phyloP scores from a whole-genome alignment of 768 basidiomycete genomes.

The Russula emetica region DNA sequence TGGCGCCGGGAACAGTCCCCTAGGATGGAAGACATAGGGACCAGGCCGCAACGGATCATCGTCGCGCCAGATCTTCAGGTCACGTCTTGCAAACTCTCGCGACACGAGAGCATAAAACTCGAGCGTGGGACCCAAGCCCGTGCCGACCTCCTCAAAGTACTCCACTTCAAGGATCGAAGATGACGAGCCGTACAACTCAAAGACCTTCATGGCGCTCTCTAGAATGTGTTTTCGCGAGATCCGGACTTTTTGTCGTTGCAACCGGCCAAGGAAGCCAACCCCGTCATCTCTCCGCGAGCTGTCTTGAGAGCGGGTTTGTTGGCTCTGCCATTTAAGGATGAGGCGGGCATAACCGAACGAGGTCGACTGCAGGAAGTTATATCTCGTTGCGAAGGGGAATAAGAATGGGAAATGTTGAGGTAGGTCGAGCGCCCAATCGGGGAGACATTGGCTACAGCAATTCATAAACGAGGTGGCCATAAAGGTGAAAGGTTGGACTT shows the following conservation, averaged over 20 bases:
- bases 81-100: slow-evolving; percentile 86
- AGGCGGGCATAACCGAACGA: slow-evolving; percentile 97
- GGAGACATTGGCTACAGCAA: slow-evolving; percentile 74
- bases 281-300: slow-evolving; percentile 82
- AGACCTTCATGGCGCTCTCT: slow-evolving; percentile 93
- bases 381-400: slow-evolving; percentile 97
- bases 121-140: slow-evolving; percentile 92
- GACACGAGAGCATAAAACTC: slow-evolving; percentile 99
- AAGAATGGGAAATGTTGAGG: slow-evolving; percentile 97
- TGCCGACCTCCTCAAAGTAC: slow-evolving; percentile 98
- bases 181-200: slow-evolving; percentile 93
- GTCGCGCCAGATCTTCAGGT: slow-evolving; percentile 90
- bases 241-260: slow-evolving; percentile 94
- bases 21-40: slow-evolving; percentile 76
- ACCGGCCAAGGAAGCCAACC: slow-evolving; percentile 85
- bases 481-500: slow-evolving; percentile 27
- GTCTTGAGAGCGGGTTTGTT: slow-evolving; percentile 75
- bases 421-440: slow-evolving; percentile 95
- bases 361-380: slow-evolving; percentile 94
- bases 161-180: slow-evolving; percentile 94
- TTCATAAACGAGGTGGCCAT: not conserved
- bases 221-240: slow-evolving; percentile 93
- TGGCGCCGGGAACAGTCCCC: slow-evolving; percentile 86
- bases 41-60: slow-evolving; percentile 59
- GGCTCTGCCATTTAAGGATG: slow-evolving; percentile 91